A percentile compares a stretch with the other conserved stretches of the same genome.
Conservation (phyloP, 768 basidiomycete genomes). For the Pleurotus platypus region DNA sequence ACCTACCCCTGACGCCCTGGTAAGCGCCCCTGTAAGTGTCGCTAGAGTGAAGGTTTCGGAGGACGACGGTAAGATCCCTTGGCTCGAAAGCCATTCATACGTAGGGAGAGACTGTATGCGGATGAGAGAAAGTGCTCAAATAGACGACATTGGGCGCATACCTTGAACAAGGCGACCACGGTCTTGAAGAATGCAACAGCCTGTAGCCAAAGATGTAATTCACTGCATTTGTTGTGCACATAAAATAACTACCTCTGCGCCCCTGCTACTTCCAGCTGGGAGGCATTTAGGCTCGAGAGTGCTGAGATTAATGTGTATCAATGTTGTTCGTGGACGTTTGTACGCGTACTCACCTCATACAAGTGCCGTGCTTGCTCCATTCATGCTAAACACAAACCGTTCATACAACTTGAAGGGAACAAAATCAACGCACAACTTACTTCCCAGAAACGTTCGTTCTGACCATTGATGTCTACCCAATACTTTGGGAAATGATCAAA, state of each 20-base stretch:
- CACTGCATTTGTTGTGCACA: neutral
- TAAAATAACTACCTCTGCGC: conserved; percentile 46
- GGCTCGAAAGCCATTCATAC: conserved; percentile 63
- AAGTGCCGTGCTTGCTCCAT: conserved; percentile 68
- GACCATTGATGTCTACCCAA: conserved; percentile 61
- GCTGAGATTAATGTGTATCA: conserved; percentile 25
- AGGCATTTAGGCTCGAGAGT: conserved; percentile 61
- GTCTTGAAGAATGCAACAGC: conserved; percentile 66
- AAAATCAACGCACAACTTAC: conserved; percentile 26
- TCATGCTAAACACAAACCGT: conserved; percentile 46
- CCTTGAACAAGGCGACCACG: conserved; percentile 46
- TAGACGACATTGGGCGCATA: conserved; percentile 9
- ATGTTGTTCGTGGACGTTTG: no score
- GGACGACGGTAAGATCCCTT: conserved; percentile 67
- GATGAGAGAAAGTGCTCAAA: no score
- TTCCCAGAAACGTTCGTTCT: conserved; percentile 67
- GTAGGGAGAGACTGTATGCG: conserved; percentile 56
- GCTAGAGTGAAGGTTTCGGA: conserved; percentile 57
- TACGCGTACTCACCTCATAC: conserved; percentile 33
- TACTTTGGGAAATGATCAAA: no score
- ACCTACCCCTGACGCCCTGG: conserved; percentile 42
- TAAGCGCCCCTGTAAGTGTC: conserved; percentile 49
- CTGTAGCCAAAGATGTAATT: conserved; percentile 23
- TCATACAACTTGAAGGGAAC: neutral
- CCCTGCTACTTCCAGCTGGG: conserved; percentile 45